Percentiles rank a stretch among this genome's conserved stretches.
Conservation (phyloP, 192 early-diverging fungal genomes). For the Gamsiella multidivaricata region DNA sequence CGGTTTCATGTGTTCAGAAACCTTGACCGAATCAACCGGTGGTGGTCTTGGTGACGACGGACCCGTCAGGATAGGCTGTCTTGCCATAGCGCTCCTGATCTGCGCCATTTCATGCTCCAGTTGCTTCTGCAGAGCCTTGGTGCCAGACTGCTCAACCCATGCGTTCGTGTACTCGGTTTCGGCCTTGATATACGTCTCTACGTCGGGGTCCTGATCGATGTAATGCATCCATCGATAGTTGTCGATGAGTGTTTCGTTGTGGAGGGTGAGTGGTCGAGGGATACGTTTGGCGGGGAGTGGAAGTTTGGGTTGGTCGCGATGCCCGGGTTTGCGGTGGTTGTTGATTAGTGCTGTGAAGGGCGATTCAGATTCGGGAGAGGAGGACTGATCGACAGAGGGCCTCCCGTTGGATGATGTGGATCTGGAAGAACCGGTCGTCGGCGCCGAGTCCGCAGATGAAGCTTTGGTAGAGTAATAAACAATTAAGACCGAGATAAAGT, state of each 20-base stretch:
- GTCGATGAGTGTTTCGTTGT: conserved; percentile 45
- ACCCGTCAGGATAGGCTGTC: neutral
- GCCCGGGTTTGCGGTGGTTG: neutral
- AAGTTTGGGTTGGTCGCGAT: neutral
- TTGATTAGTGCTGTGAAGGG: neutral
- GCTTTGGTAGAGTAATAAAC: too few species aligned
- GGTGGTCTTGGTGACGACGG: too few species aligned
- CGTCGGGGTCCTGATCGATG: conserved; percentile 33
- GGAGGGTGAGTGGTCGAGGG: conserved; percentile 36
- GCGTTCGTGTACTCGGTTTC: conserved; percentile 26
- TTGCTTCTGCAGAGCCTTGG: conserved; percentile 22
- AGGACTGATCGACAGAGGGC: neutral
- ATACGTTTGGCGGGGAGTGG: conserved; percentile 32
- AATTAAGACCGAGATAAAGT: too few species aligned
- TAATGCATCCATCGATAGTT: conserved; percentile 51
- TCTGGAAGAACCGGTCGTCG: neutral
- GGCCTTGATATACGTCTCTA: conserved; percentile 24
- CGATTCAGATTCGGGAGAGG: neutral
- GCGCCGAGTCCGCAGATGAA: neutral
- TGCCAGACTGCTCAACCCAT: conserved; percentile 29
- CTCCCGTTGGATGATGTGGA: neutral
- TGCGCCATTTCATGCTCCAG: conserved; percentile 25
- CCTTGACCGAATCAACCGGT: too few species aligned
- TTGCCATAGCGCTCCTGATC: conserved; percentile 6
- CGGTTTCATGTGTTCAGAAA: too few species aligned